A percentile compares a stretch with the other conserved stretches of the same genome.
Evolutionary conservation across 1,139 yeast genomes (phyloP).

Genomic region (Saccharomyces hybrid): DNA sequence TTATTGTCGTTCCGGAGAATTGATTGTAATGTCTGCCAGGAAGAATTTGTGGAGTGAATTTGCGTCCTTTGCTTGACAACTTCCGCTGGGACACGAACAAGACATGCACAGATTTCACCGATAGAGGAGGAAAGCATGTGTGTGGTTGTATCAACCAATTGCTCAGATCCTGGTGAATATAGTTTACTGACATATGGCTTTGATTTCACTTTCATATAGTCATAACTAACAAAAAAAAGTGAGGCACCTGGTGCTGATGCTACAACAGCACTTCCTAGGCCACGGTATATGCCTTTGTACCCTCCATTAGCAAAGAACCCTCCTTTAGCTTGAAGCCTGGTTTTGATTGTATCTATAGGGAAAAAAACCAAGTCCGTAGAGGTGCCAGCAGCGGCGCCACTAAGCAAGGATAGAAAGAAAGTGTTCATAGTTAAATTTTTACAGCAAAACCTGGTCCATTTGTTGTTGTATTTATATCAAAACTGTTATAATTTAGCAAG

Average conservation of each 20-base stretch:
- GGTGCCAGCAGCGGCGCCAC: conserved; percentile 96
- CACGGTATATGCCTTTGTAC: conserved; percentile 81
- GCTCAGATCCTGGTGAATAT: conserved; percentile 21
- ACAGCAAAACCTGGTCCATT: neutral
- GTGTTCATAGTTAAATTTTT: neutral
- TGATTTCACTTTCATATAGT: conserved; percentile 55
- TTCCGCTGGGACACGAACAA: conserved; percentile 94
- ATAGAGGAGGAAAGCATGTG: conserved; percentile 85
- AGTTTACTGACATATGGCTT: conserved; percentile 37
- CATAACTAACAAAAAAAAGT: conserved; percentile 83
- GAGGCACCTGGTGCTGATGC: conserved; percentile 96
- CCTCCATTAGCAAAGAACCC: conserved; percentile 93
- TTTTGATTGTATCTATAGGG: conserved; percentile 92
- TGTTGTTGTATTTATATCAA: neutral
- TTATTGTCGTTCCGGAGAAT: conserved; percentile 57
- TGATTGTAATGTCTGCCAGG: conserved; percentile 57
- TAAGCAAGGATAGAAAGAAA: conserved; percentile 32
- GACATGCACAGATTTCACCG: conserved; percentile 91
- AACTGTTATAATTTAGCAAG: neutral
- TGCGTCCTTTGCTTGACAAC: conserved; percentile 94
- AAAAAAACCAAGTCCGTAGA: conserved; percentile 90
- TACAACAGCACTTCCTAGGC: conserved; percentile 86
- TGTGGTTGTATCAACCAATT: conserved; percentile 37
- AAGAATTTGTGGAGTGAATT: conserved; percentile 45
- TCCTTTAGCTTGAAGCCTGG: conserved; percentile 89